phyloP scores from a whole-genome alignment of 1,284 basidiomycete genomes.

The Ustanciosporium gigantosporum region DNA sequence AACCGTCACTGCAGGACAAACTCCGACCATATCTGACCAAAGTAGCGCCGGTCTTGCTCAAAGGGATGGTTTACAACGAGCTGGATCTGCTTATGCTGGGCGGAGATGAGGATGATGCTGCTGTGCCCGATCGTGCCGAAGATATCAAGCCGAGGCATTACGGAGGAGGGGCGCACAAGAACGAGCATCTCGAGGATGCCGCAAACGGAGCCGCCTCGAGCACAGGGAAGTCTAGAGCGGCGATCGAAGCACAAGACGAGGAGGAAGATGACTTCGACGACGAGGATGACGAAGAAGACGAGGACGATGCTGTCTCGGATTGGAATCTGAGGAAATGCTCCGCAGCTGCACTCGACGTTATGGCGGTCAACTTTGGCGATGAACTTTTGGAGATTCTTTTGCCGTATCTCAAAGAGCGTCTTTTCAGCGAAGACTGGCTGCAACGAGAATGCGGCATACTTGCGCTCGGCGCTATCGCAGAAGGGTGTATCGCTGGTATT shows the following conservation, averaged over 20 bases:
- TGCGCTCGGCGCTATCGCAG: constrained; percentile 95
- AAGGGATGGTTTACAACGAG: constrained; percentile 97
- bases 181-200: constrained; percentile 54
- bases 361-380: constrained; percentile 86
- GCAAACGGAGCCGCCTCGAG: constrained; percentile 52
- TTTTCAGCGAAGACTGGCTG: constrained; percentile 92
- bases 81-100: constrained; percentile 94
- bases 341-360: constrained; percentile 93
- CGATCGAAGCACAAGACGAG: constrained; percentile 66
- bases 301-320: constrained; percentile 94
- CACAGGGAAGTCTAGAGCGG: constrained; percentile 48
- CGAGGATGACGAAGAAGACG: constrained; percentile 85
- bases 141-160: constrained; percentile 96
- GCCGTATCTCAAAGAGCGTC: constrained; percentile 85
- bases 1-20: constrained; percentile 79
- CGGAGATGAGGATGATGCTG: constrained; percentile 79
- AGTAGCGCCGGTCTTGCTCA: constrained; percentile 88
- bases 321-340: constrained; percentile 99
- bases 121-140: constrained; percentile 73
- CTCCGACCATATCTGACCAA: constrained; percentile 82
- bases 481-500: constrained; percentile 95
- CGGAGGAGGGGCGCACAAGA: constrained; percentile 73
- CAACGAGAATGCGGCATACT: constrained; percentile 94
- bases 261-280: constrained; percentile 79
- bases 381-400: constrained; percentile 87